Conservation (phyloP, 1,139 yeast species). For the Torulaspora pretoriensis region DNA sequence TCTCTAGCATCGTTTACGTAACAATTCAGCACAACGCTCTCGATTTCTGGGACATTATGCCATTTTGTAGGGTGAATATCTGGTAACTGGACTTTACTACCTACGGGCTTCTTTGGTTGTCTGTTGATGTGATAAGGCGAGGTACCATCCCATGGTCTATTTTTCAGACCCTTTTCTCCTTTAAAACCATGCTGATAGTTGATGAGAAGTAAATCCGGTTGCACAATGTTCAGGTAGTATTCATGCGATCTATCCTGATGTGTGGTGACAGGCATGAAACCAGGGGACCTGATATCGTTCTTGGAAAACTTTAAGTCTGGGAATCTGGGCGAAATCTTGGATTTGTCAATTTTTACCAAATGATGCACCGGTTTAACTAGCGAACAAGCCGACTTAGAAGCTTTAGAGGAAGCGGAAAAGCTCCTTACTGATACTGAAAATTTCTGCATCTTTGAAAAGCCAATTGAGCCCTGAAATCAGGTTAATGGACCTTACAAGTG, state of each 20-base stretch:
- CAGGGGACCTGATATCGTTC: constrained; percentile 72
- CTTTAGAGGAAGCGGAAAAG: constrained; percentile 43
- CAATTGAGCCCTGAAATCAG: neutral
- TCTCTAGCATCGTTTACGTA: constrained; percentile 73
- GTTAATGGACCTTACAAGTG: neutral
- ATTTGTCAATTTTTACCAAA: constrained; percentile 67
- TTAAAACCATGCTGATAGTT: constrained; percentile 63
- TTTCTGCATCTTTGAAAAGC: constrained; percentile 6
- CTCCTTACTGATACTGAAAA: constrained; percentile 10
- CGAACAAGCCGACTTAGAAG: constrained; percentile 65
- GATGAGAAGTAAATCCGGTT: constrained; percentile 72
- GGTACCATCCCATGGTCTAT: constrained; percentile 80
- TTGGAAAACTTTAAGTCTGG: constrained; percentile 62
- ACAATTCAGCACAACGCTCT: constrained; percentile 65
- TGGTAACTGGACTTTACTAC: constrained; percentile 64
- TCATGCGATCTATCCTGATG: constrained; percentile 78
- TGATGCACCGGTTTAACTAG: constrained; percentile 91
- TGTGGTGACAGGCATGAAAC: constrained; percentile 65
- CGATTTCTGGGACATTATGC: constrained; percentile 67
- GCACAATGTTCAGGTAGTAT: constrained; percentile 67
- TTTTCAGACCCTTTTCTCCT: constrained; percentile 59
- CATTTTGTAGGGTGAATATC: constrained; percentile 63
- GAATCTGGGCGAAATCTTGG: constrained; percentile 63
- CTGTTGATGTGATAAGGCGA: constrained; percentile 90
- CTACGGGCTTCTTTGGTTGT: constrained; percentile 59